phyloP scores from a whole-genome alignment of 495 filamentous ascomycete species.

The Lentithecium fluviatile region DNA sequence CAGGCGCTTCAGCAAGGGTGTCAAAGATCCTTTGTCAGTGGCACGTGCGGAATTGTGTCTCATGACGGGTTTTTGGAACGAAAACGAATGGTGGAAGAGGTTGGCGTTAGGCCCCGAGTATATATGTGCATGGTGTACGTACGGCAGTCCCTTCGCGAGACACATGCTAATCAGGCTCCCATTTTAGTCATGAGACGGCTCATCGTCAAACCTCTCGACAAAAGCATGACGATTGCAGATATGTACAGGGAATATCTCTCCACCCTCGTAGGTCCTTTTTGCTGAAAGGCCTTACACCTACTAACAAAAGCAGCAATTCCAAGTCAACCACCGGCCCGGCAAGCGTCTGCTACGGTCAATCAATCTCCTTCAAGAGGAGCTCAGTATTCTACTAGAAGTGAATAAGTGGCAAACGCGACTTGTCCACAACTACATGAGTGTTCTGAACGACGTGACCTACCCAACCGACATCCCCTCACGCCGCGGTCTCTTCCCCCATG shows the following conservation, averaged over 20 bases:
- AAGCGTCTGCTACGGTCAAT: slow-evolving; percentile 33
- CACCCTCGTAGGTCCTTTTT: slow-evolving; percentile 7
- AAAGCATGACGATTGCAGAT: slow-evolving; percentile 18
- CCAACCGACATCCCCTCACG: slow-evolving; percentile 4
- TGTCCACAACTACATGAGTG: slow-evolving; percentile 13
- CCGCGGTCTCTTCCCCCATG: slow-evolving; percentile 14
- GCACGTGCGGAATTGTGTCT: slow-evolving; percentile 23
- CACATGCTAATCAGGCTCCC: background rate
- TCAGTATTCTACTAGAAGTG: slow-evolving; percentile 11
- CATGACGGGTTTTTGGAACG: slow-evolving; percentile 10
- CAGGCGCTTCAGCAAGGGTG: slow-evolving; percentile 10
- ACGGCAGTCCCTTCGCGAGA: background rate
- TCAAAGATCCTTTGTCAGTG: background rate
- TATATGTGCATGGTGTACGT: slow-evolving; percentile 24
- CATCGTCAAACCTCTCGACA: slow-evolving; percentile 23
- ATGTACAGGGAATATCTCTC: slow-evolving; percentile 31
- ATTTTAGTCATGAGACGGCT: slow-evolving; percentile 9
- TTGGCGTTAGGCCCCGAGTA: slow-evolving; percentile 26
- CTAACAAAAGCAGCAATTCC: slow-evolving; percentile 21
- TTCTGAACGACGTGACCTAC: slow-evolving; percentile 21
- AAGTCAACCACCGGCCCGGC: slow-evolving; percentile 33
- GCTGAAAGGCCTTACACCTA: background rate
- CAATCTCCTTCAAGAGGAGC: slow-evolving; percentile 35
- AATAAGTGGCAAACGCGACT: slow-evolving; percentile 29
- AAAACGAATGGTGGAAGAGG: slow-evolving; percentile 6